Conservation (phyloP, 805 yeast species). For the Komagataella populi region DNA sequence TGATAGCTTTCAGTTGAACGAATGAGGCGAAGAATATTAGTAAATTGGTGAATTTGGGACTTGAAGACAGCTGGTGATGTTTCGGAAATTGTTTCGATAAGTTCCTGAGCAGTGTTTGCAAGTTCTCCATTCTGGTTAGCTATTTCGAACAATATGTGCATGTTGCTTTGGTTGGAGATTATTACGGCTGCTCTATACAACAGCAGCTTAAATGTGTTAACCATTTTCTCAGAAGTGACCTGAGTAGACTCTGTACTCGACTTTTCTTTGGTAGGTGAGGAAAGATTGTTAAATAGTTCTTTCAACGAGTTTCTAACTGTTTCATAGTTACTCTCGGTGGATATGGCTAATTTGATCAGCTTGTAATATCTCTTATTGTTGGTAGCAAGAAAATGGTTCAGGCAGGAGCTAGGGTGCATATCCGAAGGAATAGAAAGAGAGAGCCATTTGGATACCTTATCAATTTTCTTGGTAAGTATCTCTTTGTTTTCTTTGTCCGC, state of each 20-base stretch:
- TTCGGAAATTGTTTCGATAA: constrained; percentile 45
- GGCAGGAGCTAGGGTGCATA: constrained; percentile 30
- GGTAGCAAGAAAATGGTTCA: constrained; percentile 37
- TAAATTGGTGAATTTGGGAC: constrained; percentile 39
- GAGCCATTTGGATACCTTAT: constrained; percentile 51
- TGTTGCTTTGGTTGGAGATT: constrained; percentile 50
- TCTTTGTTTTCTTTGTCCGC: constrained; percentile 8
- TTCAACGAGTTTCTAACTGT: constrained; percentile 49
- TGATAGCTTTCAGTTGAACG: not conserved
- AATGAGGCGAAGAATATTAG: constrained; percentile 12
- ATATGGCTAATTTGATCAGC: constrained; percentile 38
- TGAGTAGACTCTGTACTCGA: constrained; percentile 12
- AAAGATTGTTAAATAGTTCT: constrained; percentile 16
- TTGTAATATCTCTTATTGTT: constrained; percentile 48
- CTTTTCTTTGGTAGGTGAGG: constrained; percentile 6
- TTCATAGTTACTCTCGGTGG: constrained; percentile 44
- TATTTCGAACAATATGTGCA: constrained; percentile 26
- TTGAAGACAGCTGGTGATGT: constrained; percentile 53
- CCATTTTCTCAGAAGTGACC: constrained; percentile 31
- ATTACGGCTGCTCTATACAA: constrained; percentile 48
- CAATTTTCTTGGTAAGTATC: constrained; percentile 20
- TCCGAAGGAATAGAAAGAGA: constrained; percentile 40
- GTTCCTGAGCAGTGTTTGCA: constrained; percentile 28
- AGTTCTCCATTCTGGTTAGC: constrained; percentile 21
- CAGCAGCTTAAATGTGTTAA: constrained; percentile 38